phyloP scores from a whole-genome alignment of 257 asterid genomes.

The Ilex aquifolium region DNA sequence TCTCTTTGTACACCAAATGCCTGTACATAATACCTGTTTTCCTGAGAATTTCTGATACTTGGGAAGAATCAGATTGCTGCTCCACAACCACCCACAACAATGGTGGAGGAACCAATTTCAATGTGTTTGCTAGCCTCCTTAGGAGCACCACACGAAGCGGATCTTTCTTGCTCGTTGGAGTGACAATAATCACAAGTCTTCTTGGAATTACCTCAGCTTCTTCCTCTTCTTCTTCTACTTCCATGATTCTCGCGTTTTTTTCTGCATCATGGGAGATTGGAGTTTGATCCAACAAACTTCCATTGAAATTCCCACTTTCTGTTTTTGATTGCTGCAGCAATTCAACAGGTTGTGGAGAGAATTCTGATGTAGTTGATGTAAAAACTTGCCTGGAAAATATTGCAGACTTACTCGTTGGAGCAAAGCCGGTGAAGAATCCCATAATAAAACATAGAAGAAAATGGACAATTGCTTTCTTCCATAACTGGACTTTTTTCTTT shows the following conservation, averaged over 20 bases:
- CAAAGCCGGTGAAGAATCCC: constrained; percentile 89
- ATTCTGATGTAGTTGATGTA: constrained; percentile 16
- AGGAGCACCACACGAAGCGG: constrained; percentile 32
- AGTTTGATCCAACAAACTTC: constrained; percentile 21
- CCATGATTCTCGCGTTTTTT: constrained; percentile 2
- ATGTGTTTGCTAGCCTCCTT: constrained; percentile 56
- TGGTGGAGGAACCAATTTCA: constrained; percentile 66
- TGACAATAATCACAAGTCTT: constrained; percentile 53
- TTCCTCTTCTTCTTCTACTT: constrained; percentile 12
- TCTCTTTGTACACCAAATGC: constrained; percentile 79
- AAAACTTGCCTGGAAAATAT: constrained; percentile 21
- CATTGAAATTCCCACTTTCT: constrained; percentile 16
- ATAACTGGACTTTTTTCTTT: constrained; percentile 55
- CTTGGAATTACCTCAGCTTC: constrained; percentile 19
- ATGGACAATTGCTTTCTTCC: constrained; percentile 76
- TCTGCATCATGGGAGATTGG: constrained; percentile 5
- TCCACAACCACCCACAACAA: constrained; percentile 83
- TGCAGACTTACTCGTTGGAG: constrained; percentile 53
- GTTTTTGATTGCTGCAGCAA: constrained; percentile 23
- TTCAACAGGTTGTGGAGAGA: constrained; percentile 43
- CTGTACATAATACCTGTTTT: constrained; percentile 80
- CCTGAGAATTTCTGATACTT: constrained; percentile 61
- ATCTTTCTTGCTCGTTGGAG: constrained; percentile 51
- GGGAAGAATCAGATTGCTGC: constrained; percentile 38
- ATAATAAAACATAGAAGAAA: constrained; percentile 66